These are phyloP conservation scores for Bombardia bombarda DNA, from an alignment of 495 filamentous ascomycete genomes.

Conservation along the genomic window DNA sequence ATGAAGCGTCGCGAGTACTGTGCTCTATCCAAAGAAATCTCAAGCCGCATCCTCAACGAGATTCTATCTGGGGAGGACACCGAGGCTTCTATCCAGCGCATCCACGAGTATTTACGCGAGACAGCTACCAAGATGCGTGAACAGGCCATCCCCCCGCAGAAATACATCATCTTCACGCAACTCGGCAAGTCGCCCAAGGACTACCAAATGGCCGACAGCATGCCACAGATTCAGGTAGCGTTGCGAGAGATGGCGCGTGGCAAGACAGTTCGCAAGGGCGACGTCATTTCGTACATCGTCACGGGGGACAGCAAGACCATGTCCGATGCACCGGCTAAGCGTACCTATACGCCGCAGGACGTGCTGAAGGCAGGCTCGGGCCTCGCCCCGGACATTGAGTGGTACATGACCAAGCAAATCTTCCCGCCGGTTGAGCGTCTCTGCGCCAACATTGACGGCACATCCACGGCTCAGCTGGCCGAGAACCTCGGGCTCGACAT, in stretches of 20 bases:
- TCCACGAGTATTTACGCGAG: slow-evolving; percentile 86
- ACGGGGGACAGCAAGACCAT: slow-evolving; percentile 66
- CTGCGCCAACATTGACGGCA: slow-evolving; percentile 89
- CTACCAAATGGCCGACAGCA: slow-evolving; percentile 83
- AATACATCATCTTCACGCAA: slow-evolving; percentile 97
- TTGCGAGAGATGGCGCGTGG: slow-evolving; percentile 80
- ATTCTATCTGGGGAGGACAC: slow-evolving; percentile 90
- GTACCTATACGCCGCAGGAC: slow-evolving; percentile 80
- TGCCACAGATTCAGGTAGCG: slow-evolving; percentile 98
- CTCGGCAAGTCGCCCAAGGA: slow-evolving; percentile 88
- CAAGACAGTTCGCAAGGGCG: slow-evolving; percentile 79
- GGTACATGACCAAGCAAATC: slow-evolving; percentile 97
- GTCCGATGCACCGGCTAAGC: slow-evolving; percentile 71
- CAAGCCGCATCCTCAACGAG: slow-evolving; percentile 73
- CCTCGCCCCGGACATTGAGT: slow-evolving; percentile 82
- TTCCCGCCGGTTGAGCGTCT: slow-evolving; percentile 97
- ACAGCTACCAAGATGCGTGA: slow-evolving; percentile 77
- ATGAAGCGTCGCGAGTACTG: slow-evolving; percentile 98
- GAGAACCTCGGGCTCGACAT: slow-evolving; percentile 90
- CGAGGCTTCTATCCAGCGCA: slow-evolving; percentile 77
- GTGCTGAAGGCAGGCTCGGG: slow-evolving; percentile 66
- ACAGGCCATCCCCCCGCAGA: slow-evolving; percentile 59
- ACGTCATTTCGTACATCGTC: slow-evolving; percentile 93
- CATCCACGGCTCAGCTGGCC: slow-evolving; percentile 77
- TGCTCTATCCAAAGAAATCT: slow-evolving; percentile 86